These are phyloP conservation scores for Colletotrichum truncatum DNA, from an alignment of 2,329 filamentous ascomycete genomes.

Conservation along the genomic window DNA sequence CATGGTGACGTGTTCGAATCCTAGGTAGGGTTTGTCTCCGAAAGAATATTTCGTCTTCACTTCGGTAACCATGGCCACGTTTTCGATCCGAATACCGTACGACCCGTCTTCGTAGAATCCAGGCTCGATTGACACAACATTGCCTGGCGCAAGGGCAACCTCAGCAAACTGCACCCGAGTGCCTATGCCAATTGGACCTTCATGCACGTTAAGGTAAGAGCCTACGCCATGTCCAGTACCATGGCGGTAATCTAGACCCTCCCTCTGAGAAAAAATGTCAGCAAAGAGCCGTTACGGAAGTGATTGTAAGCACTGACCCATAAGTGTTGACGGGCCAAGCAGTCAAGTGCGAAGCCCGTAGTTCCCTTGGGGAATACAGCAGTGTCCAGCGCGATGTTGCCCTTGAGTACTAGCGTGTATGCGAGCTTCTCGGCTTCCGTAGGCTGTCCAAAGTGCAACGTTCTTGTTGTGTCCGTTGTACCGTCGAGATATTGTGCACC, in stretches of 20 bases:
- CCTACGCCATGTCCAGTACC: slow-evolving; percentile 97
- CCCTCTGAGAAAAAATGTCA: slow-evolving; percentile 52
- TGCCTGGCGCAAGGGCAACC: slow-evolving; percentile 87
- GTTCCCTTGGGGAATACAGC: slow-evolving; percentile 95
- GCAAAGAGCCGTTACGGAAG: not conserved
- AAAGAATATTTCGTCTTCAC: slow-evolving; percentile 88
- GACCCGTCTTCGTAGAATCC: slow-evolving; percentile 97
- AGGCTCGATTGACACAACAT: slow-evolving; percentile 95
- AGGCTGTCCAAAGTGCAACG: slow-evolving; percentile 89
- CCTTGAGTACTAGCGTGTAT: slow-evolving; percentile 95
- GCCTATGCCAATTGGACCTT: slow-evolving; percentile 95
- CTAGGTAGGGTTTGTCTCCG: slow-evolving; percentile 92
- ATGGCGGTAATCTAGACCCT: slow-evolving; percentile 94
- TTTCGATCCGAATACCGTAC: slow-evolving; percentile 97
- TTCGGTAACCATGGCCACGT: slow-evolving; percentile 90
- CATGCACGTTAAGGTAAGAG: slow-evolving; percentile 95
- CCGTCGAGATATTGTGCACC: slow-evolving; percentile 96
- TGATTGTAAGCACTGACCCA: slow-evolving; percentile 72
- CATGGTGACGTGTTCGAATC: slow-evolving; percentile 98
- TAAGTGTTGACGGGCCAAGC: slow-evolving; percentile 86
- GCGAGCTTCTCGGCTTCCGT: slow-evolving; percentile 85
- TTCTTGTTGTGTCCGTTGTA: slow-evolving; percentile 95
- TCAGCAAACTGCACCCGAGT: slow-evolving; percentile 92
- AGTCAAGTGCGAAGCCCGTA: slow-evolving; percentile 90
- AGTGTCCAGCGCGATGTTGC: slow-evolving; percentile 87